Base-by-base conservation (phyloP, 2,329 filamentous ascomycete species). In the Xylariaceae sp. region DNA sequence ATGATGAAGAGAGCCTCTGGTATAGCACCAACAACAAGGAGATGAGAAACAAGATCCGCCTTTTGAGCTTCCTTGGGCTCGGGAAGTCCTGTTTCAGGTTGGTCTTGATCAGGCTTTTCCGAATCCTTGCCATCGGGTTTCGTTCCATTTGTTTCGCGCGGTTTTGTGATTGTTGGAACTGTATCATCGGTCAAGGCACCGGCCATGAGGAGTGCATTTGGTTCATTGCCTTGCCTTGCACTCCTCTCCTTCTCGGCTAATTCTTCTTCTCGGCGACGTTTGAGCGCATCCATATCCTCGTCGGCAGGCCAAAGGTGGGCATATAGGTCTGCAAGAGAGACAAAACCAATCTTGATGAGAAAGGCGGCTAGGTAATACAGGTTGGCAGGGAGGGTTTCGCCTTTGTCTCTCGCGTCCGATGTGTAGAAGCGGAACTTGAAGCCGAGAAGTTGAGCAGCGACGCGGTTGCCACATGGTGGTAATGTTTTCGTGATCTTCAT, bases 361-460 rank as follows among this genome's bases (percentile, higher is more conserved):
- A 97, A 77, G 1, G 93, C 91, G 0, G 91, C 86, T 16, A 98
- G 78, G 55, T 93, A 95, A 22, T 97, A 88, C 3, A 98, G 75
- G 57, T 98, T 98, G 32, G 93, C 88, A 0, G 93, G 93, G 2
- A 97, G 75, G 3, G 83, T 76, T 59, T 97, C 93, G 1, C 78
- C 73, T 43, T 83, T 77, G 48, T 88, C 82, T 45, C 92, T 81
- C 27, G 86, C 83, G 22, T 83, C 74, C 0, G 89, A 94, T 33
- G 88, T 86, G 62, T 98, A 98, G 66, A 95, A 98, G 12, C 88
- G 87, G 40, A 98, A 78, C 67, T 98, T 98, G 76, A 98, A 98
- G 4, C 93, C 93, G 12, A 98, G 82, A 3, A 98, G 77, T 64
- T 97, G 93, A 22, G 94, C 94, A 1, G 93, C 93, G 48, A 94